These are phyloP conservation scores for Phytophthora lateralis DNA, from an alignment of 352 stramenopile species.

Conservation along the genomic window DNA sequence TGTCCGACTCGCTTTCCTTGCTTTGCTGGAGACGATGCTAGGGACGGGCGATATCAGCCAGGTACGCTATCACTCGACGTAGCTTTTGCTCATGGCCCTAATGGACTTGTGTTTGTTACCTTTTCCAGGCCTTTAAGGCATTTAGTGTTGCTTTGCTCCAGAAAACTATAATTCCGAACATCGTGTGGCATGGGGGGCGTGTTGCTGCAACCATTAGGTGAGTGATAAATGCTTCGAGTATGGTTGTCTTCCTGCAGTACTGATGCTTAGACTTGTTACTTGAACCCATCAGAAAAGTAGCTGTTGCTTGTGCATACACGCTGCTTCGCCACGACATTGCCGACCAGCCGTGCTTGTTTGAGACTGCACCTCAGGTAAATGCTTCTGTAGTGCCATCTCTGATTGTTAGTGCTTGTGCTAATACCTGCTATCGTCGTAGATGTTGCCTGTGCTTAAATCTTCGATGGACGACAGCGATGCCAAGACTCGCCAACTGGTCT, in stretches of 20 bases:
- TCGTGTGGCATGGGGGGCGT: constrained; percentile 88
- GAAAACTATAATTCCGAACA: constrained; percentile 88
- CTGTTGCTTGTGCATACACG: constrained; percentile 87
- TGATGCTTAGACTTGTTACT: constrained; percentile 12
- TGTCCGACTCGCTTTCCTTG: constrained; percentile 80
- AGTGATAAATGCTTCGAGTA: neutral
- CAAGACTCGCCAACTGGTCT: constrained; percentile 89
- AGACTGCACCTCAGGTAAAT: constrained; percentile 73
- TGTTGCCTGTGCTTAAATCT: constrained; percentile 89
- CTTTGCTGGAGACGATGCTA: constrained; percentile 87
- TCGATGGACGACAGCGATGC: constrained; percentile 89
- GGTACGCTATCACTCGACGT: constrained; percentile 31
- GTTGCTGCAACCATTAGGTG: constrained; percentile 88
- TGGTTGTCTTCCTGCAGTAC: neutral
- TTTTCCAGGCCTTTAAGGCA: constrained; percentile 59
- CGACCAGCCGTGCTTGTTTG: constrained; percentile 81
- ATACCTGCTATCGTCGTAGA: constrained; percentile 39
- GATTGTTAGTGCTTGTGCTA: neutral
- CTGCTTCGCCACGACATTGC: constrained; percentile 78
- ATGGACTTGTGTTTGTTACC: neutral
- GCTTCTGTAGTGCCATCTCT: neutral
- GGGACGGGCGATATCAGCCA: constrained; percentile 53
- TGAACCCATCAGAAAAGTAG: constrained; percentile 74
- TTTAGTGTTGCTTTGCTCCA: constrained; percentile 67
- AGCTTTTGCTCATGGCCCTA: neutral